Conservation (phyloP, 768 basidiomycete genomes). For the Tulasnella sp. region DNA sequence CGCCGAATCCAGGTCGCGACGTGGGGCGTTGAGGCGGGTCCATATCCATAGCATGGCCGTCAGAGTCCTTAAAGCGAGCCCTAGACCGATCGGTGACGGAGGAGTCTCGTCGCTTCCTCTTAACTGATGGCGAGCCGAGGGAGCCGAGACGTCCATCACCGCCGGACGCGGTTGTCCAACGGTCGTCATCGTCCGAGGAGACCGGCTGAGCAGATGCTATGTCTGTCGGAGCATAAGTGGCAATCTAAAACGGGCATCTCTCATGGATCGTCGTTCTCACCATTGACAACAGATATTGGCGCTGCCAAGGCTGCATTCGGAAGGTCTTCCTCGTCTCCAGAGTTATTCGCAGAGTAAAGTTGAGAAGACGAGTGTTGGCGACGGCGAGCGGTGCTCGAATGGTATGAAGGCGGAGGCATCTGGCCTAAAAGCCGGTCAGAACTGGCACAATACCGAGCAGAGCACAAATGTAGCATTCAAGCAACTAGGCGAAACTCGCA, state of each 20-base stretch:
- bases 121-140: neutral
- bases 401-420: slow-evolving; percentile 12
- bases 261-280: slow-evolving; percentile 15
- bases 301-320: slow-evolving; percentile 29
- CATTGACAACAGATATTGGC: slow-evolving; percentile 30
- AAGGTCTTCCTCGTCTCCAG: slow-evolving; percentile 31
- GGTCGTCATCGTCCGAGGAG: slow-evolving; percentile 20
- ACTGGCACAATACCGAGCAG: neutral
- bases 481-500: neutral
- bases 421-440: slow-evolving; percentile 9
- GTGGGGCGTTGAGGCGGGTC: neutral
- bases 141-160: slow-evolving; percentile 1
- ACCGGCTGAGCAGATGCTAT: slow-evolving; percentile 25
- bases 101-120: slow-evolving; percentile 11
- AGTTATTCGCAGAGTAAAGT: slow-evolving; percentile 27
- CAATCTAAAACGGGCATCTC: neutral
- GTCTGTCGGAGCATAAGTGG: slow-evolving; percentile 8
- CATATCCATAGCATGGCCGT: slow-evolving; percentile 13
- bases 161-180: slow-evolving; percentile 1
- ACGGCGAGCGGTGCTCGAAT: slow-evolving; percentile 4
- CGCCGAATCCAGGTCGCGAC: neutral
- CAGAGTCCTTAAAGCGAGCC: slow-evolving; percentile 14
- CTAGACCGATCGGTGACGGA: slow-evolving; percentile 18
- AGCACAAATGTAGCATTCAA: neutral
- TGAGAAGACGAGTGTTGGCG: slow-evolving; percentile 13